Evolutionary conservation across 352 stramenopile genomes (phyloP), one percentile per base, ranked within the genome.

Genomic region (Globisporangium ultimum): DNA sequence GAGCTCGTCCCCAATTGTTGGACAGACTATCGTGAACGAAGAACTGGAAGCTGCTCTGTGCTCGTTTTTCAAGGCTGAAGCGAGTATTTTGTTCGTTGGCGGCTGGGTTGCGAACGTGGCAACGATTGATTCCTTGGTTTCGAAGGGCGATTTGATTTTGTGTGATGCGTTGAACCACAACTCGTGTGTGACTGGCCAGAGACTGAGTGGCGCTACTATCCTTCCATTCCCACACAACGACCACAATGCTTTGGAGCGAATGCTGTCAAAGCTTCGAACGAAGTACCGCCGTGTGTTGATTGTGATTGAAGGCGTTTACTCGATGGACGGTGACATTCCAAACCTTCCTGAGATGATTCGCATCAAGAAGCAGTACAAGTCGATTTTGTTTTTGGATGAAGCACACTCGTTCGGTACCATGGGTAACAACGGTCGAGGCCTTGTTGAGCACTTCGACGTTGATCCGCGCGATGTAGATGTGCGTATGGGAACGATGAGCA

Each of bases 161-260:
- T 90, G 81, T 52, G 84, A 93, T 53, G 79, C 80, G 12, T 64
- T 93, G 17, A 93, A 93, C 58, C 84, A 93, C 63, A 76, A 91
- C 67, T 91, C 80, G 50, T 91, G 80, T 59, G 84, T 93, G 15
- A 90, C 68, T 22, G 84, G 84, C 18, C 78, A 89, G 60, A 77
- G 80, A 11, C 68, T 91, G 24, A 90, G 79, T 61, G 84, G 84
- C 42, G 84, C 84, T n/a, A 87, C 84, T 8, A 86, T 93, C 24
- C 57, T 90, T 42, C 78, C 80, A 20, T 93, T 90, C 68, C 84
- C 80, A 2, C 84, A 93, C 64, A 93, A 93, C 51, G 78, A 93
- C 66, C 83, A 70, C 11, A 66, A 78, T 47, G 76, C 80, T 15
- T 71, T 90, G 4, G 84, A 91, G n/a, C 77, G 78, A 22, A 90